A percentile compares a stretch with the other conserved stretches of the same genome.
phyloP scores from a whole-genome alignment of 2,329 filamentous ascomycete species.

The Pezicula carpinea region DNA sequence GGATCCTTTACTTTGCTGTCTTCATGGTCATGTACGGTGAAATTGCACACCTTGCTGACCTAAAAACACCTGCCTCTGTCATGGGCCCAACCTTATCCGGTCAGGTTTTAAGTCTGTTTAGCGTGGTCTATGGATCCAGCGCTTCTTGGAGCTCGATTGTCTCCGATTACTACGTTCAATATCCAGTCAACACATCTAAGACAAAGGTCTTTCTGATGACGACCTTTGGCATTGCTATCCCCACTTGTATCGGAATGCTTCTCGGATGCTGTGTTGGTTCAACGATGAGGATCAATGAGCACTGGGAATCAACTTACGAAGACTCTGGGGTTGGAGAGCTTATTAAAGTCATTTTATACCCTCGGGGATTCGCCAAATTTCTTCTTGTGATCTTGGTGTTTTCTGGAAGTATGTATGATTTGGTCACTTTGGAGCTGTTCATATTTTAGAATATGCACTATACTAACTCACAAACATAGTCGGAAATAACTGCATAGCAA shows the following conservation, averaged over 20 bases:
- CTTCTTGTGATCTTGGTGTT: conserved; percentile 32
- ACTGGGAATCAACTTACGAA: conserved; percentile 36
- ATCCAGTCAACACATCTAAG: conserved; percentile 38
- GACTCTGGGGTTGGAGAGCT: conserved; percentile 38
- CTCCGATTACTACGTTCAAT: conserved; percentile 43
- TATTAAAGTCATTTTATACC: conserved; percentile 39
- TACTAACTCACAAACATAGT: not conserved
- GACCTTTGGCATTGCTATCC: conserved; percentile 10
- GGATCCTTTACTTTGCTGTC: conserved; percentile 36
- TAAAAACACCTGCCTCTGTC: conserved; percentile 29
- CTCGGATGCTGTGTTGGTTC: conserved; percentile 39
- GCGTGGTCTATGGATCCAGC: conserved; percentile 43
- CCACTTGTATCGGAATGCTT: conserved; percentile 43
- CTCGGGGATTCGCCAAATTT: conserved; percentile 41
- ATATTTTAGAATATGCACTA: not conserved
- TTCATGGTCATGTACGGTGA: conserved; percentile 46
- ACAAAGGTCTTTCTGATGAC: conserved; percentile 10
- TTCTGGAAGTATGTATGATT: conserved; percentile 22
- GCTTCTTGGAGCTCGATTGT: conserved; percentile 44
- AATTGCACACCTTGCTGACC: conserved; percentile 37
- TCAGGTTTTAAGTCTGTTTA: conserved; percentile 37
- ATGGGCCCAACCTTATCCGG: conserved; percentile 35
- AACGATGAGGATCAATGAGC: conserved; percentile 34
- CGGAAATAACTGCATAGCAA: conserved; percentile 9
- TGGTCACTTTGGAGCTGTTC: not conserved